These are phyloP conservation scores for Ophiostoma tasmaniense DNA, from an alignment of 2,329 filamentous ascomycete genomes.

Conservation along the genomic window DNA sequence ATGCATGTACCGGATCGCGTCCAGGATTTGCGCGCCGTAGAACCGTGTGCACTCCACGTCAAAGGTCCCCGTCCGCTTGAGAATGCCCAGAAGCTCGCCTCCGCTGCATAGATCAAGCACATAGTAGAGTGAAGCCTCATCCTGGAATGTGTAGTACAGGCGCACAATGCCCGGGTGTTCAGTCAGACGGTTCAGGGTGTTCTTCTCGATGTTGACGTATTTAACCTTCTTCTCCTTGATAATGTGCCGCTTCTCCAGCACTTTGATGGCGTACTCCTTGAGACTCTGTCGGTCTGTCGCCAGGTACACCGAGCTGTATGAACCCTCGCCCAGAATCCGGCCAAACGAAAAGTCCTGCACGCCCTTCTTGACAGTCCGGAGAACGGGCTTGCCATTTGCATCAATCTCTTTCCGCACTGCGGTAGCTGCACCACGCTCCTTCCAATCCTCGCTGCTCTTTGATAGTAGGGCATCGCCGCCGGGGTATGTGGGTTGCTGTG, in stretches of 20 bases:
- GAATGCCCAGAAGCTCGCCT: slow-evolving; percentile 80
- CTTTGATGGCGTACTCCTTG: slow-evolving; percentile 96
- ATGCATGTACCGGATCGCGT: slow-evolving; percentile 98
- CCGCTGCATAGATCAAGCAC: slow-evolving; percentile 89
- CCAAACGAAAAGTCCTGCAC: slow-evolving; percentile 96
- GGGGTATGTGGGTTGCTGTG: slow-evolving; percentile 22
- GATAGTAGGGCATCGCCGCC: not conserved
- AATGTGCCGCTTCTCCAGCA: slow-evolving; percentile 95
- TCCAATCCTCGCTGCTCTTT: slow-evolving; percentile 84
- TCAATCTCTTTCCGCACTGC: slow-evolving; percentile 76
- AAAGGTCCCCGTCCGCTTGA: slow-evolving; percentile 92
- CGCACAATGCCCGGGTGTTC: slow-evolving; percentile 95
- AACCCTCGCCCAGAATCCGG: slow-evolving; percentile 83
- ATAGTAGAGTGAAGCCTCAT: slow-evolving; percentile 92
- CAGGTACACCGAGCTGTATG: slow-evolving; percentile 91
- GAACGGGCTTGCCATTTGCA: slow-evolving; percentile 69
- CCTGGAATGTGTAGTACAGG: slow-evolving; percentile 97
- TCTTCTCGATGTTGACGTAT: slow-evolving; percentile 99
- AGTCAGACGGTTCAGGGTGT: slow-evolving; percentile 89
- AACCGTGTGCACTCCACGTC: slow-evolving; percentile 91
- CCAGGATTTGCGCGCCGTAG: slow-evolving; percentile 91
- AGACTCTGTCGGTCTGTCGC: slow-evolving; percentile 89
- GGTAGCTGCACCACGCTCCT: slow-evolving; percentile 86
- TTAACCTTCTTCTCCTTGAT: slow-evolving; percentile 99
- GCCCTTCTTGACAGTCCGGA: slow-evolving; percentile 87